phyloP scores from a whole-genome alignment of 208 protist species.

The Naegleria fowleri region DNA sequence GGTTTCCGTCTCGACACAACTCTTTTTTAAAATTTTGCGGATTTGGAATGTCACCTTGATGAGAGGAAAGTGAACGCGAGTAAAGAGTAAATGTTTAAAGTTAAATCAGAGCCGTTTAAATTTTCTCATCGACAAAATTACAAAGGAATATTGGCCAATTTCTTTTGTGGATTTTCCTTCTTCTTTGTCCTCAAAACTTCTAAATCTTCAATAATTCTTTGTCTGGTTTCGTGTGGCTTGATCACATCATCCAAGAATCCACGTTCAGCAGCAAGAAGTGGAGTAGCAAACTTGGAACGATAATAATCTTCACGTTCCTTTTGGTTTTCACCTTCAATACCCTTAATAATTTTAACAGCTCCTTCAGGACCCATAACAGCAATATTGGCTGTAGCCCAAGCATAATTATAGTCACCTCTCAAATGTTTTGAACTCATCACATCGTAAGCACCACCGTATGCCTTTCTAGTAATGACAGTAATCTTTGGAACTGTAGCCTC shows the following conservation, averaged over 20 bases:
- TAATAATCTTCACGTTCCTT: constrained; percentile 64
- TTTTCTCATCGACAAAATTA: constrained; percentile 45
- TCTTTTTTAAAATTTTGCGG: too few species aligned
- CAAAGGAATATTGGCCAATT: constrained; percentile 91
- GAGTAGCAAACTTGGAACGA: constrained; percentile 74
- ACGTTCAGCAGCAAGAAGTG: constrained; percentile 71
- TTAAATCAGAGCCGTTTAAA: too few species aligned
- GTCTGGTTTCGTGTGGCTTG: constrained; percentile 66
- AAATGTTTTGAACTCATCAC: constrained; percentile 91
- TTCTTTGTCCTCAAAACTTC: constrained; percentile 76
- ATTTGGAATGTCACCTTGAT: too few species aligned
- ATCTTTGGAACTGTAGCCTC: constrained; percentile 93
- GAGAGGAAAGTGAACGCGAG: too few species aligned
- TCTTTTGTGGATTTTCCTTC: constrained; percentile 71
- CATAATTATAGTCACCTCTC: constrained; percentile 85
- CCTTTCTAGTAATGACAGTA: constrained; percentile 90
- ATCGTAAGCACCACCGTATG: constrained; percentile 92
- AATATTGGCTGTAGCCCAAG: constrained; percentile 69
- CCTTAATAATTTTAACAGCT: constrained; percentile 82
- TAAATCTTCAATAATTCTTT: constrained; percentile 80
- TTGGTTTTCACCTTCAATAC: constrained; percentile 52
- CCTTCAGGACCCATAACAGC: constrained; percentile 90
- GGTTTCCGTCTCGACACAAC: too few species aligned
- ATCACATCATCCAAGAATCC: constrained; percentile 92
- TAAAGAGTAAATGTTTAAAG: not conserved